These are phyloP conservation scores for Lyophyllum shimeji DNA, from an alignment of 768 basidiomycete genomes.

Conservation along the genomic window DNA sequence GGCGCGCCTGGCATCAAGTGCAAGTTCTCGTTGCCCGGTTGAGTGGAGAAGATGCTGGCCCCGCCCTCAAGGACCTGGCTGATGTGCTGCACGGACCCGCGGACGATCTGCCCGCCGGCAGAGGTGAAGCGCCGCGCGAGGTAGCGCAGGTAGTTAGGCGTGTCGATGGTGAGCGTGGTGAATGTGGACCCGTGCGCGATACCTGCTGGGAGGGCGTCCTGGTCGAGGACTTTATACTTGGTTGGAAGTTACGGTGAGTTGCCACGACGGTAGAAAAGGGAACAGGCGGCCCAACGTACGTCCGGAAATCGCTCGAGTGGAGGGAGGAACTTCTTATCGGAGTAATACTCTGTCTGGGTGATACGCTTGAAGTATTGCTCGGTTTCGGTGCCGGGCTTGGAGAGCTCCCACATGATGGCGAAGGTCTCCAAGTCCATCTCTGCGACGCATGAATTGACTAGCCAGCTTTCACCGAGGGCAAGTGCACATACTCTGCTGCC, in stretches of 20 bases:
- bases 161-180: constrained; percentile 69
- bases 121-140: constrained; percentile 64
- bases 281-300: constrained; percentile 32
- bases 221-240: constrained; percentile 37
- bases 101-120: constrained; percentile 60
- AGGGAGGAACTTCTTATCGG: constrained; percentile 35
- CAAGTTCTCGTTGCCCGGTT: neutral
- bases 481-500: constrained; percentile 49
- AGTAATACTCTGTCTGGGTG: constrained; percentile 61
- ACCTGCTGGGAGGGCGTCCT: constrained; percentile 32
- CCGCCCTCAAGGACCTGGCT: constrained; percentile 69
- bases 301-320: constrained; percentile 54
- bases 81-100: constrained; percentile 65
- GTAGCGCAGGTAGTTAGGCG: constrained; percentile 69
- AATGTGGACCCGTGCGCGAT: constrained; percentile 54
- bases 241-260: neutral
- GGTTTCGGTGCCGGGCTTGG: constrained; percentile 51
- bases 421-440: constrained; percentile 75
- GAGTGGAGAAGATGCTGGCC: constrained; percentile 28
- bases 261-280: neutral
- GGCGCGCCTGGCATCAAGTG: constrained; percentile 22
- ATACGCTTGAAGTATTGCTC: constrained; percentile 67
- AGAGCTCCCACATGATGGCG: constrained; percentile 71
- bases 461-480: neutral
- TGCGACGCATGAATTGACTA: constrained; percentile 21